A percentile compares a stretch with the other conserved stretches of the same genome.
phyloP scores from a whole-genome alignment of 169 alveolate species.

The Plasmodium relictum region DNA sequence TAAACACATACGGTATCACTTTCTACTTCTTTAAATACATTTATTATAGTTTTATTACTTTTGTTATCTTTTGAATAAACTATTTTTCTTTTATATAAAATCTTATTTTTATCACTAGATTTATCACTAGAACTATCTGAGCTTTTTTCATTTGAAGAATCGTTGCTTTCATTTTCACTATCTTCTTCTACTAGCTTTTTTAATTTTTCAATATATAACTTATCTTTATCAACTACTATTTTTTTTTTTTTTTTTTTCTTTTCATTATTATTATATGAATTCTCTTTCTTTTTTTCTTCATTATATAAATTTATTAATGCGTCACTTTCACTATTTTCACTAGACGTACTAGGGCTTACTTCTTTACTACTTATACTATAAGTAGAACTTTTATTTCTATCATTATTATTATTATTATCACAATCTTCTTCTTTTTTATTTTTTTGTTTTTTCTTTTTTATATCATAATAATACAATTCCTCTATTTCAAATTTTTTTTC shows the following conservation, averaged over 20 bases:
- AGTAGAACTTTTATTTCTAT: neutral
- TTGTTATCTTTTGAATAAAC: slow-evolving; percentile 23
- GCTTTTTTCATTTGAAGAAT: slow-evolving; percentile 37
- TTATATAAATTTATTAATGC: slow-evolving; percentile 56
- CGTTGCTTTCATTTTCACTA: slow-evolving; percentile 45
- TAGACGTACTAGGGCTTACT: slow-evolving; percentile 13
- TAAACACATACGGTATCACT: slow-evolving; percentile 49
- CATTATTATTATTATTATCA: neutral
- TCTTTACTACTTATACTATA: neutral
- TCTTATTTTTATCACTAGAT: slow-evolving; percentile 30
- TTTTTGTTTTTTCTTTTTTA: slow-evolving; percentile 6
- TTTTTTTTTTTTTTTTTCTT: slow-evolving; percentile 44
- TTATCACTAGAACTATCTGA: slow-evolving; percentile 19
- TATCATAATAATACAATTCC: slow-evolving; percentile 59
- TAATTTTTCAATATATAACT: slow-evolving; percentile 60
- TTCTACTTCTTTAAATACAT: slow-evolving; percentile 43
- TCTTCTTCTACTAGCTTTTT: slow-evolving; percentile 63
- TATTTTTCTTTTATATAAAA: slow-evolving; percentile 69
- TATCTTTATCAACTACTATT: slow-evolving; percentile 58
- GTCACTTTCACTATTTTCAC: slow-evolving; percentile 56
- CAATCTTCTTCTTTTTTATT: neutral
- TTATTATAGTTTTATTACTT: slow-evolving; percentile 13
- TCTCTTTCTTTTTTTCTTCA: slow-evolving; percentile 41
- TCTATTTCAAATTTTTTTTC: slow-evolving; percentile 59
- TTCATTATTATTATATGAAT: slow-evolving; percentile 4